phyloP scores from a whole-genome alignment of 441 rosid genomes.

The Erodium trifolium region DNA sequence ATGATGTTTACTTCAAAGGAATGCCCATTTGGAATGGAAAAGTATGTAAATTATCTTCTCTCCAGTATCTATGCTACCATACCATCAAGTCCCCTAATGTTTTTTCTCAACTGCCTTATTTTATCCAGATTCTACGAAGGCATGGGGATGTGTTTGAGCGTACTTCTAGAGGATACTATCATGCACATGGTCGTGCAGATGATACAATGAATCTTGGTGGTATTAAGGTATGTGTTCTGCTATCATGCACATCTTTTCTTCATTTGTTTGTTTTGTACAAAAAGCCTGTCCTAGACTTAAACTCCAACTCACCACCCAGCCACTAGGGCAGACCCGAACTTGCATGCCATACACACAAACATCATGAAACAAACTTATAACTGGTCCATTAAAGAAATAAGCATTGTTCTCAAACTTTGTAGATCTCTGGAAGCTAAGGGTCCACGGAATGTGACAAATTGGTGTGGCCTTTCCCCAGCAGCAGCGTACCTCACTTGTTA shows the following conservation, averaged over 20 bases:
- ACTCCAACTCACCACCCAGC: background rate
- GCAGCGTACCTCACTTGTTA: too few species aligned
- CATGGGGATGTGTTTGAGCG: constrained; percentile 87
- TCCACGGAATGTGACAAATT: background rate
- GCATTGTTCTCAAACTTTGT: background rate
- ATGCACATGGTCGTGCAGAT: constrained; percentile 91
- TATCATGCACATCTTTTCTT: background rate
- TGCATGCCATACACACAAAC: background rate
- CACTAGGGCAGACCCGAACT: background rate
- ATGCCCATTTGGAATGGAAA: constrained; percentile 74
- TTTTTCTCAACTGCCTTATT: constrained; percentile 10
- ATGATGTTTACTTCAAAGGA: constrained; percentile 64
- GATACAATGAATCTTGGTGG: constrained; percentile 98
- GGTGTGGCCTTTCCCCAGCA: too few species aligned
- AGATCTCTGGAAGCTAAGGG: background rate
- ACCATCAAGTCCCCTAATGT: background rate
- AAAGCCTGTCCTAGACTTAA: background rate
- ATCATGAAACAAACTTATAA: background rate
- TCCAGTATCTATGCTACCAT: constrained; percentile 6
- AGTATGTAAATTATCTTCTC: constrained; percentile 28
- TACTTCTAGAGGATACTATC: constrained; percentile 70
- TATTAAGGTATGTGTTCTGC: constrained; percentile 53
- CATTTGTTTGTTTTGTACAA: background rate
- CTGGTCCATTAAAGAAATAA: background rate
- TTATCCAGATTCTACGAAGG: constrained; percentile 59